Conservation (phyloP, 2,329 filamentous ascomycete species). For the Penicillium sp. region DNA sequence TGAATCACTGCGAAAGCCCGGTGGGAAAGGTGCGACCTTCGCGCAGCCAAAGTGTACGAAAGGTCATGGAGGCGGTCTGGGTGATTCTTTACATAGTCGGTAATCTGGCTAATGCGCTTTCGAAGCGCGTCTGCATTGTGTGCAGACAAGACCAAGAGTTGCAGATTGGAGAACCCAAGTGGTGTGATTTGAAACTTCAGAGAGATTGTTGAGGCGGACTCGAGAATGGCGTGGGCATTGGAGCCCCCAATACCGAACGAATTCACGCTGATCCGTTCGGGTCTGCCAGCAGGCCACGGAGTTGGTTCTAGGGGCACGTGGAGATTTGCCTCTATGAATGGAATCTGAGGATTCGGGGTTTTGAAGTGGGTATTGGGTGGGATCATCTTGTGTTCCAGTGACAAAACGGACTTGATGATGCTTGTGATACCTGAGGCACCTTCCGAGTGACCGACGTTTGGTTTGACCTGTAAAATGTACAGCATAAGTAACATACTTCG, state of each 20-base stretch:
- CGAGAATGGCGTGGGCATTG: slow-evolving; percentile 23
- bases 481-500: background rate
- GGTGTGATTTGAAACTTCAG: background rate
- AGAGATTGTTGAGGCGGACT: slow-evolving; percentile 6
- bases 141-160: slow-evolving; percentile 18
- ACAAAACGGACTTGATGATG: slow-evolving; percentile 26
- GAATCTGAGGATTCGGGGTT: slow-evolving; percentile 27
- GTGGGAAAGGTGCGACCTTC: slow-evolving; percentile 15
- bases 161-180: background rate
- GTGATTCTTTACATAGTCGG: slow-evolving; percentile 6
- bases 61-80: slow-evolving; percentile 6
- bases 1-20: slow-evolving; percentile 12
- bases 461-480: slow-evolving; percentile 19
- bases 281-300: slow-evolving; percentile 25
- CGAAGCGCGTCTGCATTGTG: slow-evolving; percentile 11
- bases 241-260: slow-evolving; percentile 33
- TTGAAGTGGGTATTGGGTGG: slow-evolving; percentile 30
- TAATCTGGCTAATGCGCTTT: slow-evolving; percentile 4
- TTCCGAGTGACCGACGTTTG: slow-evolving; percentile 29
- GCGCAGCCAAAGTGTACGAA: slow-evolving; percentile 14
- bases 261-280: slow-evolving; percentile 32
- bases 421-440: slow-evolving; percentile 27
- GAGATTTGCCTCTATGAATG: slow-evolving; percentile 15
- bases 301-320: slow-evolving; percentile 16
- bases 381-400: slow-evolving; percentile 23